These are phyloP conservation scores for Yamadazyma takamatsuzukensis DNA, from an alignment of 805 yeast genomes.

Conservation along the genomic window DNA sequence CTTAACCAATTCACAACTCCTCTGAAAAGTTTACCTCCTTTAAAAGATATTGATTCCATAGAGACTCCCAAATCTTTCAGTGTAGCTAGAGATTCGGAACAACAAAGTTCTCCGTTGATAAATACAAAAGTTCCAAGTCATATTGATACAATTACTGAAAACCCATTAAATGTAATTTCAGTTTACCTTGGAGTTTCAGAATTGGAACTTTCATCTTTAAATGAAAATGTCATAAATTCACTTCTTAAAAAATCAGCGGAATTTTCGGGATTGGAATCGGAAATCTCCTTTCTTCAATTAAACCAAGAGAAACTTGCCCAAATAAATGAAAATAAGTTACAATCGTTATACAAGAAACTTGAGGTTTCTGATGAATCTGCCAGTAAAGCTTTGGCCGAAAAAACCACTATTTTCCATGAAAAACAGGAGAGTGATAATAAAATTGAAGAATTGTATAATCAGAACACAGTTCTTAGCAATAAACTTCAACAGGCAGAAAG, in stretches of 20 bases:
- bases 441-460: conserved; percentile 14
- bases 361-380: conserved; percentile 18
- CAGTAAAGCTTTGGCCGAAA: conserved; percentile 18
- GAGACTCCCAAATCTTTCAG: conserved; percentile 38
- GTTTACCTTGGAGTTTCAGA: conserved; percentile 26
- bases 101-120: conserved; percentile 14
- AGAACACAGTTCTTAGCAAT: conserved; percentile 12
- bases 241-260: conserved; percentile 24
- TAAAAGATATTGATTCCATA: conserved; percentile 40
- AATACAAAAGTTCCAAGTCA: conserved; percentile 6
- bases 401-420: conserved; percentile 15
- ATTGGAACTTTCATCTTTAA: conserved; percentile 9
- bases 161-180: too few species aligned
- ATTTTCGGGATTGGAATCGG: conserved; percentile 26
- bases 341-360: conserved; percentile 18
- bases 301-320: conserved; percentile 32
- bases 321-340: conserved; percentile 22
- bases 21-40: conserved; percentile 37
- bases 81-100: conserved; percentile 32
- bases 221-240: conserved; percentile 15
- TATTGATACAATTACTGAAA: too few species aligned
- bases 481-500: conserved; percentile 16
- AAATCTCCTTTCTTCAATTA: conserved; percentile 28
- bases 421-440: conserved; percentile 15
- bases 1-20: conserved; percentile 32